Evolutionary conservation across 2,329 filamentous ascomycete species (phyloP).

Genomic region (Nannizziopsis barbatae): DNA sequence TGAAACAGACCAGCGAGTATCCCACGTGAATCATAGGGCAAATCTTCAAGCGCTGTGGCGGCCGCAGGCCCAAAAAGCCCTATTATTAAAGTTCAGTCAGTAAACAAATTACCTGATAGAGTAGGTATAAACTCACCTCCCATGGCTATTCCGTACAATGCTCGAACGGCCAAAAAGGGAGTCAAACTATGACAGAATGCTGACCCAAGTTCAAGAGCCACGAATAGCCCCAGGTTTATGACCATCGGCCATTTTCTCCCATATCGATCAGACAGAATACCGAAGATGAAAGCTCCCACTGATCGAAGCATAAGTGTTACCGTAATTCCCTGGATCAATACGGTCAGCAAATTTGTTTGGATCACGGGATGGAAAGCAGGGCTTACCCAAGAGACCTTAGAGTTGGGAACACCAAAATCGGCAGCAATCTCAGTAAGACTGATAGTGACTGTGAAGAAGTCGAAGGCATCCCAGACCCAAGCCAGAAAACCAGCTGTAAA

Average conservation of each 20-base stretch:
- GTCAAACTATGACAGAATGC: slow-evolving; percentile 49
- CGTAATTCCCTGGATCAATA: slow-evolving; percentile 30
- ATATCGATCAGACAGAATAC: slow-evolving; percentile 43
- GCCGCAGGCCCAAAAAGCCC: slow-evolving; percentile 51
- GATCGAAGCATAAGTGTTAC: slow-evolving; percentile 51
- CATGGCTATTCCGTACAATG: slow-evolving; percentile 55
- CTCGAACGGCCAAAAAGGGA: slow-evolving; percentile 48
- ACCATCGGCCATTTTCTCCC: slow-evolving; percentile 51
- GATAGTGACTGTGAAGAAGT: slow-evolving; percentile 53
- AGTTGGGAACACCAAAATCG: slow-evolving; percentile 43
- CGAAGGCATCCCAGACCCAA: slow-evolving; percentile 49
- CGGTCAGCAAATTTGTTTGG: not conserved
- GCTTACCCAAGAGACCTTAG: slow-evolving; percentile 50
- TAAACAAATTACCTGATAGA: not conserved
- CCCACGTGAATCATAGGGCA: slow-evolving; percentile 47
- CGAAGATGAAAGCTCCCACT: slow-evolving; percentile 49
- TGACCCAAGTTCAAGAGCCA: slow-evolving; percentile 49
- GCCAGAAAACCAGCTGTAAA: slow-evolving; percentile 39
- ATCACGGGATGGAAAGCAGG: slow-evolving; percentile 15
- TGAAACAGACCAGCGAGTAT: slow-evolving; percentile 52
- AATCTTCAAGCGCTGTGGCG: slow-evolving; percentile 53
- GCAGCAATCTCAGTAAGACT: slow-evolving; percentile 45
- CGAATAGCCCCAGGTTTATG: slow-evolving; percentile 51
- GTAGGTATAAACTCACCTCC: slow-evolving; percentile 30
- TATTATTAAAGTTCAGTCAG: slow-evolving; percentile 1